phyloP scores from a whole-genome alignment of 2,329 filamentous ascomycete species.

The Incumbomyces lentus region DNA sequence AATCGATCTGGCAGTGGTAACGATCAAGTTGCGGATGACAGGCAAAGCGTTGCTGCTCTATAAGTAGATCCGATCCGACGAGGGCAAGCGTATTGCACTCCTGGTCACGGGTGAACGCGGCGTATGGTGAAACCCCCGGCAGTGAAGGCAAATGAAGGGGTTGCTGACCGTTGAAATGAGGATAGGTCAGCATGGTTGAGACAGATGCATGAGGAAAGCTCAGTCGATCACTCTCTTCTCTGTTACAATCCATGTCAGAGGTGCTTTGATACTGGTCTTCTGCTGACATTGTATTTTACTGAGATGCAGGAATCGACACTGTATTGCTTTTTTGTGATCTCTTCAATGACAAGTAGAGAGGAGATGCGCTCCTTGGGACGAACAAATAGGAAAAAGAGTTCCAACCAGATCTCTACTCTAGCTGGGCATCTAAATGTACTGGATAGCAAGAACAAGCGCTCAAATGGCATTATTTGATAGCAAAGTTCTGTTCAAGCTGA shows the following conservation, averaged over 20 bases:
- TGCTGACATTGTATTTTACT: too few species aligned
- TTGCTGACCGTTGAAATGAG: slow-evolving; percentile 6
- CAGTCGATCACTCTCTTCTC: too few species aligned
- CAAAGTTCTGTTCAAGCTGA: slow-evolving; percentile 6
- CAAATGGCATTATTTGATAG: slow-evolving; percentile 7
- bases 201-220: not conserved
- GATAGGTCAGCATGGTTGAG: not conserved
- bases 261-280: too few species aligned
- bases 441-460: slow-evolving; percentile 1
- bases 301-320: too few species aligned
- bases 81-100: not conserved
- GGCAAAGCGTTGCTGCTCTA: not conserved
- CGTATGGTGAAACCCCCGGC: not conserved
- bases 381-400: slow-evolving; percentile 1
- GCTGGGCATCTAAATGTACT: not conserved
- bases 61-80: slow-evolving; percentile 2
- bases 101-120: not conserved
- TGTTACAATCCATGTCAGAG: too few species aligned
- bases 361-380: too few species aligned
- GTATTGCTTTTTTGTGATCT: too few species aligned
- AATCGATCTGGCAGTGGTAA: not conserved
- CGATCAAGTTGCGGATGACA: not conserved
- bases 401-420: not conserved
- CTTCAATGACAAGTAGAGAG: too few species aligned
- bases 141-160: slow-evolving; percentile 4